Conservation (phyloP, 2,329 filamentous ascomycete genomes). For the Paecilomyces fulvus region DNA sequence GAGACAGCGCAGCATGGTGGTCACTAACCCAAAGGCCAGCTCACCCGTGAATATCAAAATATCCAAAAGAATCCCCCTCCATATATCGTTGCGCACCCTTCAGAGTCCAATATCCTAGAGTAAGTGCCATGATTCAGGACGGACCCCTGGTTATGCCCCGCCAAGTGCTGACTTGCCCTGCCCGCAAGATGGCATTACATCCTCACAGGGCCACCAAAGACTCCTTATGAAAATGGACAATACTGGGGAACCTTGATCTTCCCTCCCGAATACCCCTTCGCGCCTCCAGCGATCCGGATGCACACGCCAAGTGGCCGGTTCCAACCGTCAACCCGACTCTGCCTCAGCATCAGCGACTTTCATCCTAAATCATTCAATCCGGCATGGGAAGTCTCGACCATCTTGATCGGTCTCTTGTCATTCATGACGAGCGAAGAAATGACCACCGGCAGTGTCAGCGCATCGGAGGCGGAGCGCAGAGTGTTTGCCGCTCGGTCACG, state of each 20-base stretch:
- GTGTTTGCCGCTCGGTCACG: constrained; percentile 67
- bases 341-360: constrained; percentile 93
- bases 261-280: constrained; percentile 93
- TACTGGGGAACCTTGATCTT: constrained; percentile 98
- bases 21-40: constrained; percentile 24
- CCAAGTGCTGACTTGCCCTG: background rate
- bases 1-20: background rate
- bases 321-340: constrained; percentile 83
- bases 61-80: constrained; percentile 72
- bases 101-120: constrained; percentile 87
- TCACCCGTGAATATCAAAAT: constrained; percentile 56
- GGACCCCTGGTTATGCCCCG: background rate
- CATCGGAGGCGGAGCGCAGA: constrained; percentile 66
- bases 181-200: constrained; percentile 82
- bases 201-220: constrained; percentile 86
- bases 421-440: constrained; percentile 99
- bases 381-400: constrained; percentile 95
- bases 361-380: constrained; percentile 98
- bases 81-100: constrained; percentile 82
- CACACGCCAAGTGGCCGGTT: constrained; percentile 95
- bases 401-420: constrained; percentile 82
- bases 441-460: constrained; percentile 85
- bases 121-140: constrained; percentile 34
- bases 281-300: constrained; percentile 96
- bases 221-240: constrained; percentile 87